Evolutionary conservation across 306 rosid genomes (phyloP).

Genomic region (Glycine soja): DNA sequence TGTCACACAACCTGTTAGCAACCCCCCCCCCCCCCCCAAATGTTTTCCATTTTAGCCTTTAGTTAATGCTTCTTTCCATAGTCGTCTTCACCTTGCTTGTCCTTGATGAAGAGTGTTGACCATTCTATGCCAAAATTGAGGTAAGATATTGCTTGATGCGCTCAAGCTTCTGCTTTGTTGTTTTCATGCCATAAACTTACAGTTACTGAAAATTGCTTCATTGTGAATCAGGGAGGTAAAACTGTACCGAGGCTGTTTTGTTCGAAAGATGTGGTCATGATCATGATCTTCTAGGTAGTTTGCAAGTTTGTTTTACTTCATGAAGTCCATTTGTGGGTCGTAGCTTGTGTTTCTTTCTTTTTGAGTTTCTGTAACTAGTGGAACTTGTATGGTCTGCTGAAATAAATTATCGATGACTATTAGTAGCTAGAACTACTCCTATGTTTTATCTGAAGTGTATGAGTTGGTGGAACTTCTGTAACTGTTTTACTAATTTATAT

Average conservation of each 20-base stretch:
- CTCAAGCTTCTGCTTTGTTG: neutral
- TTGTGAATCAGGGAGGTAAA: slow-evolving; percentile 52
- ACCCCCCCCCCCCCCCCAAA: too few relatives aligned
- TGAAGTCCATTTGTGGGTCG: neutral
- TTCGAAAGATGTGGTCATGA: slow-evolving; percentile 27
- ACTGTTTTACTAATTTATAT: slow-evolving; percentile 3
- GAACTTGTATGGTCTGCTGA: slow-evolving; percentile 22
- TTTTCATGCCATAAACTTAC: neutral
- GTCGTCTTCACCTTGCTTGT: slow-evolving; percentile 39
- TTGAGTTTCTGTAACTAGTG: slow-evolving; percentile 6
- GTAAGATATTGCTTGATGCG: slow-evolving; percentile 37
- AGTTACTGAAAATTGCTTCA: slow-evolving; percentile 33
- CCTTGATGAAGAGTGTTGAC: slow-evolving; percentile 50
- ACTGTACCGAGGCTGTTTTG: slow-evolving; percentile 34
- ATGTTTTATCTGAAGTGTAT: neutral
- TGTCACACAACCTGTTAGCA: slow-evolving; percentile 41
- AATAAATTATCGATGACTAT: slow-evolving; percentile 11
- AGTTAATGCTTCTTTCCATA: slow-evolving; percentile 35
- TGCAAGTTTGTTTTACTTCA: slow-evolving; percentile 5
- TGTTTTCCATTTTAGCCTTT: slow-evolving; percentile 26
- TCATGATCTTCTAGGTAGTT: slow-evolving; percentile 39
- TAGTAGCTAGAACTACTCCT: neutral
- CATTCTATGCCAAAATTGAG: slow-evolving; percentile 48
- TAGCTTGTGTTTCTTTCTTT: too few relatives aligned
- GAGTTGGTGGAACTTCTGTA: too few relatives aligned